Evolutionary conservation across 352 stramenopile genomes (phyloP).

Genomic region (Phytopythium sindhum): DNA sequence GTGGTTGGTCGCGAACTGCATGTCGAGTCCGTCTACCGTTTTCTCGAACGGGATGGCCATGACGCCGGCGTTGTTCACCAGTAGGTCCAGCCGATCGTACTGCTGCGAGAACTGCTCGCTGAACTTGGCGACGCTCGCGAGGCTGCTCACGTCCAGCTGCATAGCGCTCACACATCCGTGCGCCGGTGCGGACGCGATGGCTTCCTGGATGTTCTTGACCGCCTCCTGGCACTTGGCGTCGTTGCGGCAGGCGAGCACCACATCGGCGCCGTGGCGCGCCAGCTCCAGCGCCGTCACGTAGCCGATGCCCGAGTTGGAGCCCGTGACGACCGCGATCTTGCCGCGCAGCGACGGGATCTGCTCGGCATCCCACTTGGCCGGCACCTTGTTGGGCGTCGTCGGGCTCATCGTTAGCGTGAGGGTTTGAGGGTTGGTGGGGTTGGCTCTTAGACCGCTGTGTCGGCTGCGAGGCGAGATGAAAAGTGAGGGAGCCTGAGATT

Average conservation of each 20-base stretch:
- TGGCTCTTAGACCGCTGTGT: neutral
- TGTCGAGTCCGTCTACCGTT: slow-evolving; percentile 29
- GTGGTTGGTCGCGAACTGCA: slow-evolving; percentile 54
- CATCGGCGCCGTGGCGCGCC: slow-evolving; percentile 3
- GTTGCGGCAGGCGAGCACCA: slow-evolving; percentile 9
- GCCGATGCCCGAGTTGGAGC: slow-evolving; percentile 9
- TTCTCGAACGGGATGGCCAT: slow-evolving; percentile 31
- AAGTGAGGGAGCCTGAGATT: neutral
- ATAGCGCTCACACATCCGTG: slow-evolving; percentile 21
- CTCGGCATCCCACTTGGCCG: slow-evolving; percentile 2
- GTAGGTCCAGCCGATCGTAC: slow-evolving; percentile 29
- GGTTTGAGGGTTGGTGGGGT: slow-evolving; percentile 14
- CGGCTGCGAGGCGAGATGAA: neutral
- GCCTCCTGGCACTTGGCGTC: slow-evolving; percentile 1
- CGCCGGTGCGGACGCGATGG: neutral
- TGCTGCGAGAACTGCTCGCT: slow-evolving; percentile 17
- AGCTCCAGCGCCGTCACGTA: slow-evolving; percentile 5
- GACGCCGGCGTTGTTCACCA: slow-evolving; percentile 59
- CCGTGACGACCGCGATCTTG: slow-evolving; percentile 7
- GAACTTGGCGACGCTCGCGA: slow-evolving; percentile 37
- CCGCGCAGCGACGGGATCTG: slow-evolving; percentile 1
- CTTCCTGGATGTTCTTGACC: neutral
- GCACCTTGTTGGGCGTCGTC: slow-evolving; percentile 8
- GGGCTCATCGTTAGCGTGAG: slow-evolving; percentile 15
- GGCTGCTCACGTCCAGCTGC: slow-evolving; percentile 35